A percentile compares a stretch with the other conserved stretches of the same genome.
These are phyloP conservation scores for Chrysanthemum seticuspe DNA, from an alignment of 129 eudicot species.

Conservation along the genomic window DNA sequence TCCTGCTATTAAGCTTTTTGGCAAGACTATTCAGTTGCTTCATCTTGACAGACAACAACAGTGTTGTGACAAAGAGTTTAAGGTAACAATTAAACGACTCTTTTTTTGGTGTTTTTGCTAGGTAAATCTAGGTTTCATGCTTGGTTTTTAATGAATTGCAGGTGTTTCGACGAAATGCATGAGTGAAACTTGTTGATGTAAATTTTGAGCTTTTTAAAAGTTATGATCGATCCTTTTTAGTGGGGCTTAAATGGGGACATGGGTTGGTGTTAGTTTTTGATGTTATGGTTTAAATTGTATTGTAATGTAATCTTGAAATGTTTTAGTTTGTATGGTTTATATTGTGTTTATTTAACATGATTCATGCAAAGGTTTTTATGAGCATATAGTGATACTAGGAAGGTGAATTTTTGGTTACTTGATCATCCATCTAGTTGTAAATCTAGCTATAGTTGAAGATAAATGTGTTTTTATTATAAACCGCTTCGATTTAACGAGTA, in stretches of 20 bases:
- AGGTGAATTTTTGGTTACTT: background rate
- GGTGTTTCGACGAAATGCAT: conserved; percentile 29
- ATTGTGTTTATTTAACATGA: conserved; percentile 9
- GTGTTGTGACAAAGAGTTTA: conserved; percentile 12
- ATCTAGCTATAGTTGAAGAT: too few species aligned
- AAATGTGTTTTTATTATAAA: too few species aligned
- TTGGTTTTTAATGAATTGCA: conserved; percentile 7
- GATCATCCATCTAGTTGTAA: background rate
- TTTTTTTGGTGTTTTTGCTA: background rate
- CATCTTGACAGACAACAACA: conserved; percentile 11
- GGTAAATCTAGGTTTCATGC: background rate
- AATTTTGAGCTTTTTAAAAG: conserved; percentile 6
- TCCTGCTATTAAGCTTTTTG: conserved; percentile 52
- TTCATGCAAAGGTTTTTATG: conserved; percentile 25
- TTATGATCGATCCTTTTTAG: conserved; percentile 26
- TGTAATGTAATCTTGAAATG: conserved; percentile 2
- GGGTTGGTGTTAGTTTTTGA: conserved; percentile 14
- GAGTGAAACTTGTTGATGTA: background rate
- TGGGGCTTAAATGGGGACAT: conserved; percentile 1
- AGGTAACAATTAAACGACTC: conserved; percentile 22
- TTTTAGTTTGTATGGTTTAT: conserved; percentile 17
- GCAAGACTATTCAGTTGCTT: conserved; percentile 47
- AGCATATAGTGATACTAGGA: background rate
- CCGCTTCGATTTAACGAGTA: too few species aligned
- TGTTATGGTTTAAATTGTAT: background rate